Evolutionary conservation across 306 rosid genomes (phyloP).

Genomic region (Phaseolus lunatus): DNA sequence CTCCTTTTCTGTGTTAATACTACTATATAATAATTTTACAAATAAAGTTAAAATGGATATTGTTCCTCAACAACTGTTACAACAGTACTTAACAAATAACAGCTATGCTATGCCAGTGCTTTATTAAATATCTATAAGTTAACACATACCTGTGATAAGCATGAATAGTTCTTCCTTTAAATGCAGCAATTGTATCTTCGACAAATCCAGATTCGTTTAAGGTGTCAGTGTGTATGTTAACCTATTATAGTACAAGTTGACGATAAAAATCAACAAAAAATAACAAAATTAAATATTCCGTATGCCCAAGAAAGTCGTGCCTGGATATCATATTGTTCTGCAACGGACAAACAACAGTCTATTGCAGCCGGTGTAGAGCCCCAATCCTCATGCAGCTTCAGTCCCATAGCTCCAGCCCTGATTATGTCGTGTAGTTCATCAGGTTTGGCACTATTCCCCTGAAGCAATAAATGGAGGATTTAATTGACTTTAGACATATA

Average conservation of each 20-base stretch:
- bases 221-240: conserved; percentile 96
- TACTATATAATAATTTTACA: conserved; percentile 4
- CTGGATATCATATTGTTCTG: conserved; percentile 83
- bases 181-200: conserved; percentile 86
- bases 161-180: conserved; percentile 93
- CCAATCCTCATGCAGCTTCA: conserved; percentile 99
- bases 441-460: conserved; percentile 87
- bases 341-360: conserved; percentile 77
- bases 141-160: conserved; percentile 83
- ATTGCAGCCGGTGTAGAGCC: conserved; percentile 94
- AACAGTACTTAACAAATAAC: background rate
- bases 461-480: conserved; percentile 39
- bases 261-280: conserved; percentile 9
- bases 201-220: conserved; percentile 94
- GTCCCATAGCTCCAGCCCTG: conserved; percentile 95
- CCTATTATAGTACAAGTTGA: conserved; percentile 58
- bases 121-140: background rate
- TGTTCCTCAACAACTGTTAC: conserved; percentile 23
- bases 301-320: conserved; percentile 42
- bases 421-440: conserved; percentile 73
- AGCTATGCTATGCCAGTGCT: conserved; percentile 14
- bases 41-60: conserved; percentile 1
- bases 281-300: conserved; percentile 15
- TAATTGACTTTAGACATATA: conserved; percentile 12
- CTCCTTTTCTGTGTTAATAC: conserved; percentile 35